phyloP scores from a whole-genome alignment of 441 rosid genomes.

The Pelargonium fulgidum region DNA sequence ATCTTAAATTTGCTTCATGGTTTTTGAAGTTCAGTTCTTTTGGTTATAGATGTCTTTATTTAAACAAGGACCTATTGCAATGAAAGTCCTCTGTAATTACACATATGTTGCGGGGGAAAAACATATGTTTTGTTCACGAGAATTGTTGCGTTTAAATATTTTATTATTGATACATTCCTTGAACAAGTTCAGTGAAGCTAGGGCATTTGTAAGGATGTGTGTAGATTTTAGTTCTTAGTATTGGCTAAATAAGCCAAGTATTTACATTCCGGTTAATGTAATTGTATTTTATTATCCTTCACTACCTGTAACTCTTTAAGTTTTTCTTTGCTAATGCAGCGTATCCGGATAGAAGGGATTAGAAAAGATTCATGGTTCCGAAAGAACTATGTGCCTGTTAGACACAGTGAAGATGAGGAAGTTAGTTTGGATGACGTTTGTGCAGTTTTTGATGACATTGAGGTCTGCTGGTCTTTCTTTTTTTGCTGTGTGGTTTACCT shows the following conservation, averaged over 20 bases:
- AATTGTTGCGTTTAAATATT: no score
- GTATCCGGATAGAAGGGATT: constrained; percentile 58
- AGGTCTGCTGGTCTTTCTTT: constrained; percentile 42
- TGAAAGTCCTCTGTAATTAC: no score
- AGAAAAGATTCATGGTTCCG: constrained; percentile 62
- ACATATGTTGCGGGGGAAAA: no score
- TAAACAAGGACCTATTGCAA: no score
- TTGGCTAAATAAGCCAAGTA: neutral
- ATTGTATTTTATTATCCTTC: constrained; percentile 19
- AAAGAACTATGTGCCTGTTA: constrained; percentile 48
- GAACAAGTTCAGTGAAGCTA: neutral
- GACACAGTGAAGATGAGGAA: constrained; percentile 42
- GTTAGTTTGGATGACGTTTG: constrained; percentile 69
- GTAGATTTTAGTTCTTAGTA: neutral
- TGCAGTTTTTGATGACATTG: constrained; percentile 82
- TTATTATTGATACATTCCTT: neutral
- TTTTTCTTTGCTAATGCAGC: constrained; percentile 49
- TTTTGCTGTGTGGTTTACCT: constrained; percentile 8
- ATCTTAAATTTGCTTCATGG: no score
- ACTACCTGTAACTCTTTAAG: constrained; percentile 13
- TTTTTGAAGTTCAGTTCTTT: no score
- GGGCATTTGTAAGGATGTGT: neutral
- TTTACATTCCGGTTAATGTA: constrained; percentile 1
- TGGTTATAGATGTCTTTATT: no score
- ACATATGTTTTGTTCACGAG: no score